A percentile compares a stretch with the other conserved stretches of the same genome.
Evolutionary conservation across 2,329 filamentous ascomycete species (phyloP).

Genomic region (Pseudofabraea citricarpa): DNA sequence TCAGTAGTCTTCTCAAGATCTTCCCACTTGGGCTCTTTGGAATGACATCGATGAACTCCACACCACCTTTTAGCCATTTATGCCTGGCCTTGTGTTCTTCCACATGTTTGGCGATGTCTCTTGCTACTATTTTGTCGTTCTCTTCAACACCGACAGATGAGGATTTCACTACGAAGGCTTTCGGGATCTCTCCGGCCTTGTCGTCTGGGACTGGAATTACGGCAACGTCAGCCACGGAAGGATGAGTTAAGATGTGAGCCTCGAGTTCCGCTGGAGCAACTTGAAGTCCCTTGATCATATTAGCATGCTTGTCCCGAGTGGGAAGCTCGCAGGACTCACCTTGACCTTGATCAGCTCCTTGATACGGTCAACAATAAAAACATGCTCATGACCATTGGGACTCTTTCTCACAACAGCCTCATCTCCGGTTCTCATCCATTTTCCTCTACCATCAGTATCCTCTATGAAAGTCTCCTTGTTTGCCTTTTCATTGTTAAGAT

Average conservation of each 20-base stretch:
- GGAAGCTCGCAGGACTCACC: constrained; percentile 38
- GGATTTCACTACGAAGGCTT: constrained; percentile 61
- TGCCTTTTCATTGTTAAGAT: constrained; percentile 80
- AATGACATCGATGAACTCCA: constrained; percentile 61
- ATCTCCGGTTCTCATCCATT: constrained; percentile 82
- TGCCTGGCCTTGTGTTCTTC: constrained; percentile 62
- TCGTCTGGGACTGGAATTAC: constrained; percentile 69
- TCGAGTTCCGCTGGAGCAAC: constrained; percentile 82
- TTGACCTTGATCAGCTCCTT: constrained; percentile 78
- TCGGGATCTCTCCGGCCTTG: constrained; percentile 58
- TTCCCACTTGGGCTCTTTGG: constrained; percentile 74
- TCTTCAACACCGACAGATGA: constrained; percentile 43
- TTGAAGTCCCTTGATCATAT: constrained; percentile 60
- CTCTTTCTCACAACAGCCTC: constrained; percentile 67
- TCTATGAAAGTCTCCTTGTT: constrained; percentile 72
- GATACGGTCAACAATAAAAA: constrained; percentile 80
- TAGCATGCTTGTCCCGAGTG: constrained; percentile 2
- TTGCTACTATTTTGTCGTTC: constrained; percentile 46
- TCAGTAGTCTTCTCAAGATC: constrained; percentile 63
- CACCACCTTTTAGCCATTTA: constrained; percentile 60
- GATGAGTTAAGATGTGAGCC: constrained; percentile 71
- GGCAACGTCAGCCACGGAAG: constrained; percentile 70
- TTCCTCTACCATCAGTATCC: constrained; percentile 56
- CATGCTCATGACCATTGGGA: constrained; percentile 67
- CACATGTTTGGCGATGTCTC: constrained; percentile 55